Conservation (phyloP, 73 alveolate species). For the Urostyla sp. region DNA sequence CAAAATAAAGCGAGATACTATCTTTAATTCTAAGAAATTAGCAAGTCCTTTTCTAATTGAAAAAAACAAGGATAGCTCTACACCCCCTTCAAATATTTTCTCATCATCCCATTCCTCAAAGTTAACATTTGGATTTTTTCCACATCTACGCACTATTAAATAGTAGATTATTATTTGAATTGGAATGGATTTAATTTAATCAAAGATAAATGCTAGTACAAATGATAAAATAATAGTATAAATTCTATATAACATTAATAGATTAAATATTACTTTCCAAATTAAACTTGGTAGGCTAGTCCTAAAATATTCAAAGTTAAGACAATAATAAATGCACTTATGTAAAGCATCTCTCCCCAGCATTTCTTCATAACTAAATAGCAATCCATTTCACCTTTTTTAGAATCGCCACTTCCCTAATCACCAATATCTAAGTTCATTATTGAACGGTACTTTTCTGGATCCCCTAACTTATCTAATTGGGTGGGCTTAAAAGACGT, state of each 20-base stretch:
- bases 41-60: conserved; percentile 34
- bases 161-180: conserved; percentile 69
- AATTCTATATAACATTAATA: too few relatives aligned
- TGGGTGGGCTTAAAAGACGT: conserved; percentile 58
- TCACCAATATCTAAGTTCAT: conserved; percentile 51
- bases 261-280: conserved; percentile 67
- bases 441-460: conserved; percentile 57
- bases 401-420: conserved; percentile 54
- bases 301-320: conserved; percentile 8
- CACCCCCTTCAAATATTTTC: conserved; percentile 52
- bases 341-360: conserved; percentile 64
- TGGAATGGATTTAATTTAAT: conserved; percentile 58
- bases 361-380: conserved; percentile 63
- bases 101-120: conserved; percentile 73
- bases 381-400: conserved; percentile 73
- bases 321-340: conserved; percentile 19
- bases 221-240: conserved; percentile 66
- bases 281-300: conserved; percentile 40
- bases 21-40: conserved; percentile 37
- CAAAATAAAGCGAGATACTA: conserved; percentile 56
- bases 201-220: conserved; percentile 64
- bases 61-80: conserved; percentile 48
- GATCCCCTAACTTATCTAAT: conserved; percentile 60
- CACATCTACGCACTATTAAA: conserved; percentile 71
- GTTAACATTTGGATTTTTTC: conserved; percentile 40